phyloP scores from a whole-genome alignment of 2,329 filamentous ascomycete genomes.

The Onygenales sp. region DNA sequence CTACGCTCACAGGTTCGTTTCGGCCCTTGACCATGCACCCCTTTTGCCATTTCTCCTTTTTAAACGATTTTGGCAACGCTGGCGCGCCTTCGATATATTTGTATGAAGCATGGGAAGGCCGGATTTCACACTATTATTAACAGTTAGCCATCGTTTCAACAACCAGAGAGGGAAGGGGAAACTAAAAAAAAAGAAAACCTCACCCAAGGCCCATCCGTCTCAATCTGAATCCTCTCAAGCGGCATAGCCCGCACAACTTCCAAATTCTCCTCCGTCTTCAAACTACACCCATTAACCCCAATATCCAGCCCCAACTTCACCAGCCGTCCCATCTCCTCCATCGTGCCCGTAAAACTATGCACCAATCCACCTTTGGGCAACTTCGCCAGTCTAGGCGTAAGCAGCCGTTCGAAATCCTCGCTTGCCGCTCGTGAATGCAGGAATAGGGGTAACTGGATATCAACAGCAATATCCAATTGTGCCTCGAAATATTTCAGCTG shows the following conservation, averaged over 20 bases:
- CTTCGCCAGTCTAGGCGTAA: slow-evolving; percentile 54
- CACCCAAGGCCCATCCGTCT: slow-evolving; percentile 89
- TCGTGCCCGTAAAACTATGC: slow-evolving; percentile 86
- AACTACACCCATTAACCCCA: slow-evolving; percentile 91
- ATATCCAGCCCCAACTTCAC: slow-evolving; percentile 76
- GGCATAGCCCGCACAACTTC: slow-evolving; percentile 71
- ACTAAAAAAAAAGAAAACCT: slow-evolving; percentile 8
- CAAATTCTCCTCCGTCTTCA: slow-evolving; percentile 90
- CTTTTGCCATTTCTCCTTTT: slow-evolving; percentile 90
- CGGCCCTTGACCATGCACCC: slow-evolving; percentile 88
- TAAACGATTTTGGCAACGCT: slow-evolving; percentile 69
- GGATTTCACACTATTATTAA: slow-evolving; percentile 64
- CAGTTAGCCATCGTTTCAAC: background rate
- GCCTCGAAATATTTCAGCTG: slow-evolving; percentile 78
- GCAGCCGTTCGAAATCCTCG: slow-evolving; percentile 66
- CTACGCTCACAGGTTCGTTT: slow-evolving; percentile 85
- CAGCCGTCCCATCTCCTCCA: slow-evolving; percentile 73
- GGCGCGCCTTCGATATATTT: slow-evolving; percentile 62
- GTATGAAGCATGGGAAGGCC: slow-evolving; percentile 76
- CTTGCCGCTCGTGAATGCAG: slow-evolving; percentile 85
- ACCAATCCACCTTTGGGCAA: slow-evolving; percentile 74
- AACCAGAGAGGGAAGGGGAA: background rate
- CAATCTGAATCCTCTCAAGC: slow-evolving; percentile 75
- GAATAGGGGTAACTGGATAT: slow-evolving; percentile 76
- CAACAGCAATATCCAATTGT: slow-evolving; percentile 70